Percentiles rank a stretch among this genome's conserved stretches.
phyloP scores from a whole-genome alignment of 768 basidiomycete species.

The Austroboletus eburneus region DNA sequence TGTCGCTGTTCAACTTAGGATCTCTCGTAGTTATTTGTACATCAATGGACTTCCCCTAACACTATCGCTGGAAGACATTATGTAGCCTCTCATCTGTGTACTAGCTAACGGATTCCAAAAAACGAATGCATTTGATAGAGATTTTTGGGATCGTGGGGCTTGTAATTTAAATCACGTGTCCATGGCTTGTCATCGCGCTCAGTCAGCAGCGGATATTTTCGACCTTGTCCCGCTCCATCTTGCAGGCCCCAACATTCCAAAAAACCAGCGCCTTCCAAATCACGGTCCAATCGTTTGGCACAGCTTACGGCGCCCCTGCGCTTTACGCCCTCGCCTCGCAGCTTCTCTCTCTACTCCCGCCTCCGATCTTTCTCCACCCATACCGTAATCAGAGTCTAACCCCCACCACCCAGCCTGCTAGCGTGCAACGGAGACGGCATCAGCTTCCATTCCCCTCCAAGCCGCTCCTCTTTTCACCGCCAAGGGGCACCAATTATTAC shows the following conservation, averaged over 20 bases:
- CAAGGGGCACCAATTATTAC: slow-evolving; percentile 3
- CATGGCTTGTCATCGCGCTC: not conserved
- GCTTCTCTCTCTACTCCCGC: not conserved
- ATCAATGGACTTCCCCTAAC: slow-evolving; percentile 27
- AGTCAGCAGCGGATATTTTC: too few species aligned
- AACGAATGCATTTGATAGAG: slow-evolving; percentile 22
- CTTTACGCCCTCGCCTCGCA: not conserved
- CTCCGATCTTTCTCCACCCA: slow-evolving; percentile 14
- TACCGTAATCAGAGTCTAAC: slow-evolving; percentile 19
- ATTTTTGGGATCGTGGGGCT: slow-evolving; percentile 5
- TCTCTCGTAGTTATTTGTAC: slow-evolving; percentile 30
- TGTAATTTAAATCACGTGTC: not conserved
- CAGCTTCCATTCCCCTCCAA: not conserved
- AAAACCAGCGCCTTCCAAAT: not conserved
- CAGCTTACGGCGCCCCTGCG: slow-evolving; percentile 9
- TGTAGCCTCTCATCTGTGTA: slow-evolving; percentile 31
- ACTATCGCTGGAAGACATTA: slow-evolving; percentile 21
- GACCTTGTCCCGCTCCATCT: not conserved
- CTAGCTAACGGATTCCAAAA: slow-evolving; percentile 16
- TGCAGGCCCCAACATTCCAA: not conserved
- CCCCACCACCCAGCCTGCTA: not conserved
- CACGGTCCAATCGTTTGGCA: not conserved
- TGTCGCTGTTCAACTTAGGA: slow-evolving; percentile 27
- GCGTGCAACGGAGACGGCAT: not conserved
- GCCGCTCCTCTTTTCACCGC: not conserved